These are phyloP conservation scores for Oryza brachyantha DNA, from an alignment of 176 grass and related monocot genomes.

Conservation along the genomic window DNA sequence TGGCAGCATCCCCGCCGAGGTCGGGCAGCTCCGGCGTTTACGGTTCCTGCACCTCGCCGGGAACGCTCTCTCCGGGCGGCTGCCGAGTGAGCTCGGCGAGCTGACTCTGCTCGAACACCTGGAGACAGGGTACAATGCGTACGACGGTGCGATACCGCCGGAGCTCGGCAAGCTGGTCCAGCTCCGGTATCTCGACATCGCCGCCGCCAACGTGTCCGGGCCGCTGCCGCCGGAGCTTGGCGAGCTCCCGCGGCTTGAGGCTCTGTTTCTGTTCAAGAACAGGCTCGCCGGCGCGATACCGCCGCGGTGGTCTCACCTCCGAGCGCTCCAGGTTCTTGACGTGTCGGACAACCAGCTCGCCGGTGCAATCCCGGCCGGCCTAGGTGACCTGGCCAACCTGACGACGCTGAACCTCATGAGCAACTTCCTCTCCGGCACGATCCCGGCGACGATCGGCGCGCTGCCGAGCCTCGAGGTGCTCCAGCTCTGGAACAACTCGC, in stretches of 20 bases:
- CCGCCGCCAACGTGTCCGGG: constrained; percentile 55
- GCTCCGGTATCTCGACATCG: constrained; percentile 69
- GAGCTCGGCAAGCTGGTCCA: constrained; percentile 40
- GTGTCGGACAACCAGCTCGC: constrained; percentile 71
- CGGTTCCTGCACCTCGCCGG: constrained; percentile 72
- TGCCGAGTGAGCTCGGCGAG: constrained; percentile 52
- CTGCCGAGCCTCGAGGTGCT: constrained; percentile 69
- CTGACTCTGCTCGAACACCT: constrained; percentile 49
- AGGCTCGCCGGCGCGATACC: constrained; percentile 55
- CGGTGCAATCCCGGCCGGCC: constrained; percentile 47
- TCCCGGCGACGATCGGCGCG: constrained; percentile 53
- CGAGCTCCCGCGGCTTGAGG: constrained; percentile 35
- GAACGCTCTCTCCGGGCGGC: constrained; percentile 46
- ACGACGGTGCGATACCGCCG: constrained; percentile 26
- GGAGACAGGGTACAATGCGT: constrained; percentile 79
- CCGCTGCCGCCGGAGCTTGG: constrained; percentile 47
- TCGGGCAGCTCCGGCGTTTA: constrained; percentile 33
- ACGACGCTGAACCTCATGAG: constrained; percentile 78
- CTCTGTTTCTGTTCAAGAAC: constrained; percentile 89
- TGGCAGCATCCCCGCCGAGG: constrained; percentile 43
- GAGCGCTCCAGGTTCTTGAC: constrained; percentile 51
- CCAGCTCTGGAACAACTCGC: constrained; percentile 94
- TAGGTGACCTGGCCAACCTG: constrained; percentile 43
- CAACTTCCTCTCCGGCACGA: constrained; percentile 61
- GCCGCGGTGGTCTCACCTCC: constrained; percentile 28